Percentiles rank a stretch among this genome's conserved stretches.
phyloP scores from a whole-genome alignment of 371 early-diverging fungal species.

The Choanephora cucurbitarum region DNA sequence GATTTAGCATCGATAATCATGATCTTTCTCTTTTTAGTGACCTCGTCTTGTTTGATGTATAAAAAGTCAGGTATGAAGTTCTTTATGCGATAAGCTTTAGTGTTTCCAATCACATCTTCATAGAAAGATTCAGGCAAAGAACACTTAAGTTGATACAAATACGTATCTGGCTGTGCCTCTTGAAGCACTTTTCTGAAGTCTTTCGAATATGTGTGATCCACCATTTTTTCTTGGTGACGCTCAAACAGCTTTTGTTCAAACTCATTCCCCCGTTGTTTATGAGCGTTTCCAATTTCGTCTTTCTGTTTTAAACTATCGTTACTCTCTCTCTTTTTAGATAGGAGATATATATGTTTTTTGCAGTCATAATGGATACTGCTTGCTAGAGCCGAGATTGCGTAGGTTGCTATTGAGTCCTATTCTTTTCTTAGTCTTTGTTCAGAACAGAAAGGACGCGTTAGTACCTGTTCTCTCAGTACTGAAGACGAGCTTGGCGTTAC shows the following conservation, averaged over 20 bases:
- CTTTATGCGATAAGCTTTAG: constrained; percentile 32
- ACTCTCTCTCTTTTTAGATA: neutral
- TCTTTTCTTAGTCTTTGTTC: no score
- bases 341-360: neutral
- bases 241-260: constrained; percentile 40
- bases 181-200: constrained; percentile 39
- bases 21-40: constrained; percentile 27
- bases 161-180: constrained; percentile 34
- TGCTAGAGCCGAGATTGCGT: neutral
- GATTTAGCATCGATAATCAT: constrained; percentile 59
- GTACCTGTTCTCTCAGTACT: no score
- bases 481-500: no score
- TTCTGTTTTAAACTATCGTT: neutral
- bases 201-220: constrained; percentile 39
- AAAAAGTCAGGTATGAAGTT: constrained; percentile 57
- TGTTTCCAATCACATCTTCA: constrained; percentile 24
- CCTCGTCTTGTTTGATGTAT: constrained; percentile 36
- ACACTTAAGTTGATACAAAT: constrained; percentile 49
- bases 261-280: constrained; percentile 21
- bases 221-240: constrained; percentile 10
- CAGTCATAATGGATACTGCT: neutral
- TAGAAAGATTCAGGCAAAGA: constrained; percentile 43
- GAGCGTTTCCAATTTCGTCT: constrained; percentile 7
- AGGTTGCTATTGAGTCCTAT: neutral
- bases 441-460: no score